Conservation (phyloP, 2,329 filamentous ascomycete species). For the Neofusicoccum cordaticola region DNA sequence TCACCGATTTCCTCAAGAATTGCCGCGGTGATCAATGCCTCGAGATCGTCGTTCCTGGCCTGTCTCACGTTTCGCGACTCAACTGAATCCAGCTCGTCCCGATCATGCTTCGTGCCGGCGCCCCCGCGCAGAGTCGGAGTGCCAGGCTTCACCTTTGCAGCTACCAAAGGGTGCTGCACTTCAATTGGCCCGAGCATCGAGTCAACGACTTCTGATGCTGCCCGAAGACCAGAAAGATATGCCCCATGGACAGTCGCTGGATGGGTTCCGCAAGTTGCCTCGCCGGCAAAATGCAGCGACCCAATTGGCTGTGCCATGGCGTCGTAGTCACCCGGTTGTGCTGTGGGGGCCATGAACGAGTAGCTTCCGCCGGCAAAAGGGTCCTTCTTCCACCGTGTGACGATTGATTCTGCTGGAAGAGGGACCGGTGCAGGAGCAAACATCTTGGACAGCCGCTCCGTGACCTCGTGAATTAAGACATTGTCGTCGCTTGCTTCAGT, state of each 20-base stretch:
- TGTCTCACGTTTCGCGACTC: slow-evolving; percentile 22
- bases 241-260: slow-evolving; percentile 96
- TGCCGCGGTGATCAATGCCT: slow-evolving; percentile 56
- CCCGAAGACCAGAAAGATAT: slow-evolving; percentile 88
- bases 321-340: slow-evolving; percentile 86
- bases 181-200: slow-evolving; percentile 77
- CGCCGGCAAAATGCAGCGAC: slow-evolving; percentile 91
- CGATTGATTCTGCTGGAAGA: slow-evolving; percentile 76
- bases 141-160: slow-evolving; percentile 50
- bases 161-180: slow-evolving; percentile 69
- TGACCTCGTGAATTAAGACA: slow-evolving; percentile 76
- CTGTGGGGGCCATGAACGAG: slow-evolving; percentile 83
- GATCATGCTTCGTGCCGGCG: slow-evolving; percentile 17
- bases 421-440: slow-evolving; percentile 66
- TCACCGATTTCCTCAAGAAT: slow-evolving; percentile 66
- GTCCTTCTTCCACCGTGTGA: slow-evolving; percentile 91
- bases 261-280: slow-evolving; percentile 93
- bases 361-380: slow-evolving; percentile 92
- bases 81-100: slow-evolving; percentile 20
- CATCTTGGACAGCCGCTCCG: slow-evolving; percentile 70
- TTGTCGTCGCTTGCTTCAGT: slow-evolving; percentile 76
- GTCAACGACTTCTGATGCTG: slow-evolving; percentile 81
- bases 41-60: slow-evolving; percentile 47
- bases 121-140: slow-evolving; percentile 12
- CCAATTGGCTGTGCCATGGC: slow-evolving; percentile 80